Base-by-base conservation (phyloP, 2,329 filamentous ascomycete genomes). In the Botrytis galanthina region DNA sequence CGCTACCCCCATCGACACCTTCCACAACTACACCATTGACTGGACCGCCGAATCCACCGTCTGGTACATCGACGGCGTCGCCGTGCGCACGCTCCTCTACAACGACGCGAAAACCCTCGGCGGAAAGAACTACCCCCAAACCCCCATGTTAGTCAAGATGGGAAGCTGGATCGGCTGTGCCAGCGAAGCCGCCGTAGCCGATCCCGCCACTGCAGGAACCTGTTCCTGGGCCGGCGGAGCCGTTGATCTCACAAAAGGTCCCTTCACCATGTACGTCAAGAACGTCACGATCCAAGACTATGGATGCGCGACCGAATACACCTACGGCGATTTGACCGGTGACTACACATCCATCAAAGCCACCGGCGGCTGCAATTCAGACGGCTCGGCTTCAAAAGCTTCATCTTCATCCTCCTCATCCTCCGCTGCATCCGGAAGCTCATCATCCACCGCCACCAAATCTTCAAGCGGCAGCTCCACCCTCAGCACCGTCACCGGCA, bases 11-110 rank as follows among this genome's bases (percentile, higher is more conserved):
- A 76, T 78, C 22, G 75, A 84, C 72, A 80, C 80, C 39, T 86
- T 85, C 78, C 90, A 92, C 83, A 92, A 87, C 72, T 93, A 93
- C 83, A 86, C 87, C 14, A 79, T 93, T 70, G 88, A 92, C 83
- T 93, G 91, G 91, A 91, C 87, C 35, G 80, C 85, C 42, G 85
- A 88, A 12, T 80, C 83, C 48, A 83, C 91, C 74, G 83, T 85
- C 74, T 93, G 90, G 87, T 85, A 87, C 79, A 87, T 93, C 72
- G 85, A 90, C 78, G 85, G 84, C 73, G 77, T 76, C 8, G 78
- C 82, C 37, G 80, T 86, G 37, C 86, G 87, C 73, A 85, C 84
- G 4, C 83, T 86, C 39, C 82, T 82, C 68, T 86, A 83, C 77
- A 79, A 78, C 60, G 85, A 86, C 75, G 78, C 85, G 54, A 74